Percentiles rank a stretch among this genome's conserved stretches.
Evolutionary conservation across 163 green algal genomes (phyloP).

Genomic region (Botryococcus braunii): DNA sequence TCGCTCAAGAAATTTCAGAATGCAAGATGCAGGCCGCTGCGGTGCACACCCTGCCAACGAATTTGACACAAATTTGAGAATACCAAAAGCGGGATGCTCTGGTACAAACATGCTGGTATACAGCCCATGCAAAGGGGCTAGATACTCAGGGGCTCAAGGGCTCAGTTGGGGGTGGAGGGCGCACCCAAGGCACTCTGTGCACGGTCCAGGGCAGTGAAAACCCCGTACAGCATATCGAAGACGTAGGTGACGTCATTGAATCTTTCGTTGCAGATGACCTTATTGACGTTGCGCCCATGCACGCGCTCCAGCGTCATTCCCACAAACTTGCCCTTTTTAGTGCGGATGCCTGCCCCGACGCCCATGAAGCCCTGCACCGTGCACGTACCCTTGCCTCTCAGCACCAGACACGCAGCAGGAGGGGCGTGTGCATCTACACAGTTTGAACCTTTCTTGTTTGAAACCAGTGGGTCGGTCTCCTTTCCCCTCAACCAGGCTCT

Average conservation of each 20-base stretch:
- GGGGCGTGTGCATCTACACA: too few species aligned
- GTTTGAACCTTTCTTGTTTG: too few species aligned
- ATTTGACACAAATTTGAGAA: background rate
- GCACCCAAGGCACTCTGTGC: slow-evolving; percentile 18
- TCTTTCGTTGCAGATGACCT: slow-evolving; percentile 18
- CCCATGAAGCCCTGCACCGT: slow-evolving; percentile 34
- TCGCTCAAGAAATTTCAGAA: background rate
- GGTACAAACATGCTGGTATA: background rate
- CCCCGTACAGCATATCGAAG: slow-evolving; percentile 37
- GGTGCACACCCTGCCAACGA: background rate
- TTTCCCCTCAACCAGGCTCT: too few species aligned
- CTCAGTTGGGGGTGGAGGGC: background rate
- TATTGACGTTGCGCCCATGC: slow-evolving; percentile 28
- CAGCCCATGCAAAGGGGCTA: background rate
- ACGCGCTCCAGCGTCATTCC: slow-evolving; percentile 46
- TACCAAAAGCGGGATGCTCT: background rate
- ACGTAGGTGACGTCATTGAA: slow-evolving; percentile 49
- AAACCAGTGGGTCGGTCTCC: too few species aligned
- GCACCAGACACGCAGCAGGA: too few species aligned
- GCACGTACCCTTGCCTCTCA: too few species aligned
- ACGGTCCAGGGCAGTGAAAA: slow-evolving; percentile 32
- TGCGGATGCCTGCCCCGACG: slow-evolving; percentile 5
- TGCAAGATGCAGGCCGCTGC: background rate
- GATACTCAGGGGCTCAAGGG: background rate
- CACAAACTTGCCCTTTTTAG: slow-evolving; percentile 7